Base-by-base conservation (phyloP, 2,329 filamentous ascomycete genomes). In the Hypoxylon sp. region DNA sequence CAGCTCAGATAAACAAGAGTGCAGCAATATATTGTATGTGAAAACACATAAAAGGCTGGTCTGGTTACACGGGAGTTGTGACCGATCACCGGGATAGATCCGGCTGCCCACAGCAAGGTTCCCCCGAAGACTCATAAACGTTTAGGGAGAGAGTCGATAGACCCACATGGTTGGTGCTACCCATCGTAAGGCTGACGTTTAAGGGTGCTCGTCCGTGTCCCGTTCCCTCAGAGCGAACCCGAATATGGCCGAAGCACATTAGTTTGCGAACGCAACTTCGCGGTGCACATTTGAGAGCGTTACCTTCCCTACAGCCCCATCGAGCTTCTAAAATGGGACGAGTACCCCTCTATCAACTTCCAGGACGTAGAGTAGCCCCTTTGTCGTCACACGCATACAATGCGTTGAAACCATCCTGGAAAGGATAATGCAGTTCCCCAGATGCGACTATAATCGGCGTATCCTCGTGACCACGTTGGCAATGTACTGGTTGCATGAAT, bases 121-220 rank as follows among this genome's bases (percentile, higher is more conserved):
- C 30, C n/a, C 28, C 50, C 40, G 42, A 46, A 49, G 38, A 60
- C 59, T 46, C 52, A 64, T 61, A 62, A 66, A 49, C 40, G 50
- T 44, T 42, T n/a, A n/a, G n/a, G 45, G 33, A 18, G 22, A 38
- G 36, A 36, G 28, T 53, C 32, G 26, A 42, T 18, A 24, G 32
- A 36, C 49, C 53, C 33, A 54, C 50, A 22, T 52, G 50, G 44
- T 28, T 49, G 38, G 60, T 67, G 55, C 32, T 60, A 64, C 67
- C 57, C 55, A 59, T 69, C 56, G 40, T 67, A 69, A 67, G 67
- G 67, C 67, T 69, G 63, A 66, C 52, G 38, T 26, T 40, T 42
- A 49, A 42, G 54, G 50, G 18, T 64, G 12, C 24, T 33, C 28
- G 6, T 26, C 12, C 49, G 30, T 59, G 26, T 46, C 30, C 28